phyloP scores from a whole-genome alignment of 306 rosid genomes.

The Luffa acutangula region DNA sequence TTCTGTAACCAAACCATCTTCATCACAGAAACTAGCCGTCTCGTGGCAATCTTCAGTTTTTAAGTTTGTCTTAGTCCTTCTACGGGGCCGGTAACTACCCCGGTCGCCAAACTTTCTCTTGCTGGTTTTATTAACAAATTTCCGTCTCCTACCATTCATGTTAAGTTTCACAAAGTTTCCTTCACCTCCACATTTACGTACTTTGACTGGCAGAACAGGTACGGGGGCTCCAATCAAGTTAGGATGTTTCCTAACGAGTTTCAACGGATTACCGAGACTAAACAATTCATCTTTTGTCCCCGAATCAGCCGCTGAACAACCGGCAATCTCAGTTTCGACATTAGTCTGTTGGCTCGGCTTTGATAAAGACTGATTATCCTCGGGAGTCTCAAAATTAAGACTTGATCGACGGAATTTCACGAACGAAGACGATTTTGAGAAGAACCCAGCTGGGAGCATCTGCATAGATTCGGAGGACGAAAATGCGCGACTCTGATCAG shows the following conservation, averaged over 20 bases:
- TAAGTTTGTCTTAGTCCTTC: slow-evolving; percentile 28
- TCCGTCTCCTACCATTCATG: slow-evolving; percentile 39
- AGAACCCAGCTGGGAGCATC: slow-evolving; percentile 50
- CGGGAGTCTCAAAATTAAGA: slow-evolving; percentile 23
- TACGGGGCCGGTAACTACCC: slow-evolving; percentile 23
- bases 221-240: slow-evolving; percentile 52
- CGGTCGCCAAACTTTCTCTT: slow-evolving; percentile 20
- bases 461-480: slow-evolving; percentile 34
- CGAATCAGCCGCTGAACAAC: neutral
- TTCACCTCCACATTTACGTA: slow-evolving; percentile 32
- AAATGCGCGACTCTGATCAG: slow-evolving; percentile 17
- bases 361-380: slow-evolving; percentile 14
- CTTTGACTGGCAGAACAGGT: slow-evolving; percentile 34
- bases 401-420: slow-evolving; percentile 39
- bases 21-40: slow-evolving; percentile 22
- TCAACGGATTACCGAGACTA: slow-evolving; percentile 1
- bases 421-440: slow-evolving; percentile 50
- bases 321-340: slow-evolving; percentile 1
- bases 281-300: slow-evolving; percentile 9
- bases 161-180: slow-evolving; percentile 79
- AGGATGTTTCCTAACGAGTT: slow-evolving; percentile 23
- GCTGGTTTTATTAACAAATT: slow-evolving; percentile 37
- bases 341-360: neutral
- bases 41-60: slow-evolving; percentile 16
- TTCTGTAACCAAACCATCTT: slow-evolving; percentile 27